Base-by-base conservation (phyloP, 2,329 filamentous ascomycete genomes). In the Fusarium sp. region DNA sequence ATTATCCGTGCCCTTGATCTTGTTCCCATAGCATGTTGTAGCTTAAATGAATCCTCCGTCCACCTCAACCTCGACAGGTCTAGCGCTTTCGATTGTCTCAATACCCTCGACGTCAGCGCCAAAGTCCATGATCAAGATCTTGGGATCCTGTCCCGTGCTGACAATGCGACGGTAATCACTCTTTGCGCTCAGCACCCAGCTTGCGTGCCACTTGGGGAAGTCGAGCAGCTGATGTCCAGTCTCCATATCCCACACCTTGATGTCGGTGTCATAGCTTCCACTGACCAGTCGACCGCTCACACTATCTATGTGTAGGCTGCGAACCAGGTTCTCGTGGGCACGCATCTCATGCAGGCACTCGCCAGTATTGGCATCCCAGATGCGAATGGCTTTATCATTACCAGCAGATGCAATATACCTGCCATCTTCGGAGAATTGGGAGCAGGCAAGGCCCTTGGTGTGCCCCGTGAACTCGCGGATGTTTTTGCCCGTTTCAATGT, bases 131-230 rank as follows among this genome's bases (percentile, higher is more conserved):
- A 99, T 91, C 60, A 98, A 82, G 51, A 96, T 94, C 76, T 96
- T 91, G 33, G 94, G 92, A 75, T 97, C 94, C 79, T 99, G 96
- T 49, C 94, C 96, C 1, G 95, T 97, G 73, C 93, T 96, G 65
- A 99, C 92, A 67, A 99, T 96, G 65, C 96, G 89, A 61, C 95
- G 87, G 79, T 98, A 98, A 77, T 99, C 95, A 67, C 92, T 94
- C 84, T 97, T 97, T 51, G 96, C 96, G 68, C 93, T 94, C 61
- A 99, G 82, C 75, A 99, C 96, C 96, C 96, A 99, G 79, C 93
- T 97, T 13, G 91, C 91, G 60, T 97, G 97, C 94, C 94, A 98
- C 71, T 92, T 90, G n/a, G 94, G 92, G 74, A 97, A 95, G 72
- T 94, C 90, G 65, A 96, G 87, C 62, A 95, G 86, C 71, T 93